Conservation (phyloP, 208 protist species). For the Angomonas deanei region DNA sequence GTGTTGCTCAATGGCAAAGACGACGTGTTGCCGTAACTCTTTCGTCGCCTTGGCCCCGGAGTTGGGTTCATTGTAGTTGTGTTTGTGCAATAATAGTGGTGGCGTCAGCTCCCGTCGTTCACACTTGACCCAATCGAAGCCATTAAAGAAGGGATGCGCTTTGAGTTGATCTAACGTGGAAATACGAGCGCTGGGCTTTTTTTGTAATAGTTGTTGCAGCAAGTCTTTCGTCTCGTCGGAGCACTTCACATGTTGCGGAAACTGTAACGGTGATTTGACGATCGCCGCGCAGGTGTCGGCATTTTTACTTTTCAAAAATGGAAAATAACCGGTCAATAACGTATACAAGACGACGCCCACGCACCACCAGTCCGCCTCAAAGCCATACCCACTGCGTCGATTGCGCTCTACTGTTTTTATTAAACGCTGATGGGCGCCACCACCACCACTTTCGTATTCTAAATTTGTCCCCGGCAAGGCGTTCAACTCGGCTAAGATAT, state of each 20-base stretch:
- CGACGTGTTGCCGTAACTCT: conserved; percentile 24
- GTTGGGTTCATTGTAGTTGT: conserved; percentile 33
- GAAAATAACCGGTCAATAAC: conserved; percentile 69
- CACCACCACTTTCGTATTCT: not conserved
- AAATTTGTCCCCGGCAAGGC: too few relatives aligned
- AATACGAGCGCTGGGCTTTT: conserved; percentile 45
- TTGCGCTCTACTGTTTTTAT: conserved; percentile 4
- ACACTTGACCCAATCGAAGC: conserved; percentile 76
- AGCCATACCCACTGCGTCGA: conserved; percentile 41
- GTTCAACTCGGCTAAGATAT: not conserved
- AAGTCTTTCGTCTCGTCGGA: conserved; percentile 32
- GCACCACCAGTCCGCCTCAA: conserved; percentile 82
- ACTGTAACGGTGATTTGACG: conserved; percentile 30
- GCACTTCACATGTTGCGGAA: conserved; percentile 30
- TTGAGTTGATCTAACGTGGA: conserved; percentile 33
- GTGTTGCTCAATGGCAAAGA: conserved; percentile 7
- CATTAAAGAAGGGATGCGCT: conserved; percentile 51
- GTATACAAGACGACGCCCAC: conserved; percentile 77
- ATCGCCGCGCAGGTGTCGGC: conserved; percentile 56
- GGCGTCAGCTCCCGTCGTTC: conserved; percentile 37
- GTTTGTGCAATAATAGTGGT: conserved; percentile 48
- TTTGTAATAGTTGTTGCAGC: conserved; percentile 43
- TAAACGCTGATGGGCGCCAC: not conserved
- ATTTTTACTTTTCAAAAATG: conserved; percentile 48
- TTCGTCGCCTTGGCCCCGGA: conserved; percentile 14